A percentile compares a stretch with the other conserved stretches of the same genome.
These are phyloP conservation scores for Leucosporidium scottii DNA, from an alignment of 768 basidiomycete species.

Conservation along the genomic window DNA sequence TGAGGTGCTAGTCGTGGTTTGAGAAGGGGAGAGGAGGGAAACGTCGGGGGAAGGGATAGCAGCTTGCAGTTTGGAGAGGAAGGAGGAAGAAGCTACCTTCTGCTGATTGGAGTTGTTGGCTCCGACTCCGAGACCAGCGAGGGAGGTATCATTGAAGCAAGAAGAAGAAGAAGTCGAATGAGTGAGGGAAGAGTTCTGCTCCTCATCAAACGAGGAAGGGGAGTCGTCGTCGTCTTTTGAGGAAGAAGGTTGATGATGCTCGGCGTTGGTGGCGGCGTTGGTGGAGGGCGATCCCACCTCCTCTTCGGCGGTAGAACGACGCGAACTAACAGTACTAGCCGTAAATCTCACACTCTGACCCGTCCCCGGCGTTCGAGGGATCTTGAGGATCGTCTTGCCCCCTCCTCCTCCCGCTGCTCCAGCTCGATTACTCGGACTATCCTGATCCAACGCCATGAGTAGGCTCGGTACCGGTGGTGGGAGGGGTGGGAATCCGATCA, in stretches of 20 bases:
- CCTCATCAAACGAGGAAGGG: background rate
- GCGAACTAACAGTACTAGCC: slow-evolving; percentile 8
- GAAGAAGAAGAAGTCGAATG: slow-evolving; percentile 3
- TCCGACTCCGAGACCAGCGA: no score
- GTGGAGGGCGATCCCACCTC: background rate
- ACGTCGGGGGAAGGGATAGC: slow-evolving; percentile 19
- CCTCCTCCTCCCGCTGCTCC: no score
- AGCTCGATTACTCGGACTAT: background rate
- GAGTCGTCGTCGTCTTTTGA: no score
- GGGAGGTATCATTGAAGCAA: background rate
- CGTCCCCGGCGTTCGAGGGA: slow-evolving; percentile 26
- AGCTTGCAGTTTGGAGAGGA: slow-evolving; percentile 17
- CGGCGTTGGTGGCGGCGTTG: background rate
- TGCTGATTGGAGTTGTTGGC: background rate
- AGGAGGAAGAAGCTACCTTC: slow-evolving; percentile 8
- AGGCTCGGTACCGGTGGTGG: slow-evolving; percentile 3
- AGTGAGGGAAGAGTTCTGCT: background rate
- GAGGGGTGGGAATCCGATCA: slow-evolving; percentile 20
- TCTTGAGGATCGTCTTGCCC: slow-evolving; percentile 20
- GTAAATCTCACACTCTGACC: slow-evolving; percentile 28
- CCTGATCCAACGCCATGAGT: background rate
- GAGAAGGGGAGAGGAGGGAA: slow-evolving; percentile 8
- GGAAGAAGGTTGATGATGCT: no score
- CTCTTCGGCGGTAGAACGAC: background rate
- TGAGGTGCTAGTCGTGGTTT: background rate